Base-by-base conservation (phyloP, 345 rosid genomes). In the Cardamine occulta region DNA sequence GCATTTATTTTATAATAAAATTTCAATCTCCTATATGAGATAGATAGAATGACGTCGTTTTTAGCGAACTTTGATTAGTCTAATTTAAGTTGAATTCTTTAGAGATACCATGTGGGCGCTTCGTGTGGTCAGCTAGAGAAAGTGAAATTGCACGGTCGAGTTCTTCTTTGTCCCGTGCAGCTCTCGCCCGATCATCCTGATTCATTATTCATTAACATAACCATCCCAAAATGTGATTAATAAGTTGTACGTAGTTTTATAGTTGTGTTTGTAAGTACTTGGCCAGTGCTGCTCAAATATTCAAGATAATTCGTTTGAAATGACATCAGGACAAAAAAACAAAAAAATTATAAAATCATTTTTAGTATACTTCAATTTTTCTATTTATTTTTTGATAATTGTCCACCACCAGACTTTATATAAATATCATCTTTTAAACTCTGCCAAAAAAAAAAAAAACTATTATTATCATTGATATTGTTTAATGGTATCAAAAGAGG, bases 121-220 rank as follows among this genome's bases (percentile, higher is more conserved):
- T 84, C 55, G 72, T 68, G 68, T 84, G 87, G 66, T 95, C 97
- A 26, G 80, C 83, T 66, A 79, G 74, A 60, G 99, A 82, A 68
- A 83, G 85, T 19, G 96, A 86, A 52, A 87, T 57, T 29, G 93
- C 89, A 61, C 70, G 93, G 63, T 90, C 99, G 32, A 82, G 71
- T 71, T 92, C 97, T 67, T 92, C 93, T 72, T 83, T 86, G 55
- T 90, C 93, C 66, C 86, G 81, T 61, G 72, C 76, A 34, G 75
- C 59, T 80, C 92, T 82, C 34, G 92, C 63, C 44, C 82, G 87
- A 51, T 86, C 90, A 77, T 83, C 93, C 96, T 91, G 73, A 63
- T 71, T 45, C 26, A 24, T 59, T 59, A 7, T 21, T 61, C 69
- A 57, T 79, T 26, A 34, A 57, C 11, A 42, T 18, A 8, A 71